Evolutionary conservation across 208 protist species (phyloP), one percentile per base, ranked within the genome.

Genomic region (Acanthamoeba castellanii): DNA sequence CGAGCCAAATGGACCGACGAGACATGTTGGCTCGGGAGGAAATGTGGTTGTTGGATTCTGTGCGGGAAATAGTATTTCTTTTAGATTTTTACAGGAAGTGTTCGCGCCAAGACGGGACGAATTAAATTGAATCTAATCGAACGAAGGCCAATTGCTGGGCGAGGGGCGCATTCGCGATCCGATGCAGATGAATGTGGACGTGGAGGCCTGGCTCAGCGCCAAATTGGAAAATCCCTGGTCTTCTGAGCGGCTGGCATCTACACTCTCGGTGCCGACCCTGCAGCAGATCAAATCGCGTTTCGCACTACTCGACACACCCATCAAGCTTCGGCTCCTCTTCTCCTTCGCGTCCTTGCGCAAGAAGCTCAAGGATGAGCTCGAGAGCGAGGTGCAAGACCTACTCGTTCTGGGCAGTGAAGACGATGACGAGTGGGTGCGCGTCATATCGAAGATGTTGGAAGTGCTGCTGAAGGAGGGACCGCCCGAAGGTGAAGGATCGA

Each of bases 261-360:
- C 64, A 3, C 85, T 92, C 9, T 59, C 85, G 32, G 32, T 55
- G 34, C 85, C 55, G 30, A 72, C 50, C n/a, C n/a, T 92, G 2
- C 57, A 92, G 64, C 61, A 64, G n/a, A 64, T 92, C 34, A 64
- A 47, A 52, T 50, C 59, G 32, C 85, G 85, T 25, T 92, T 92
- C 85, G 64, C 32, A 45, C 25, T 92, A 25, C 45, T 92, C 22
- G 85, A 92, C 25, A 92, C 85, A 18, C 85, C 85, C 55, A 92
- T 92, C 61, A 92, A 92, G n/a, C 32, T 92, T 25, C 34, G 85
- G 20, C 57, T 92, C n/a, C 85, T 92, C 61, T 92, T 92, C 30
- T 92, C 85, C 22, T 92, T 92, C 30, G 64, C 64, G 13, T 59
- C 85, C 42, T 37, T 92, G 37, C 37, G 57, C n/a, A 92, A 92